A percentile compares a stretch with the other conserved stretches of the same genome.
Conservation (phyloP, 345 rosid genomes). For the Citrus medica region DNA sequence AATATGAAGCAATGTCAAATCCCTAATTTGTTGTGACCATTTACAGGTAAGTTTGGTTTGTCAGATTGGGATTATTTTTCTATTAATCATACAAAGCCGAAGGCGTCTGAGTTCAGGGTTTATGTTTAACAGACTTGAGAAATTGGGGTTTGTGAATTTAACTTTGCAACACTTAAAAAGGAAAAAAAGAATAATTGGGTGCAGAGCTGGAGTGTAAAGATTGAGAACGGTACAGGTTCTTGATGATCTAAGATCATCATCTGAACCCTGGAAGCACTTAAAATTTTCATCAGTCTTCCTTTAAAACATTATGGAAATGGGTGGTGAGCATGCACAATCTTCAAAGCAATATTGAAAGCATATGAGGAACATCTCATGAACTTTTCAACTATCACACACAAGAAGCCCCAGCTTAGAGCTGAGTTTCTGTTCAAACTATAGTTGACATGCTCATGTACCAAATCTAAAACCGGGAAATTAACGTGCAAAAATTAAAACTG, state of each 20-base stretch:
- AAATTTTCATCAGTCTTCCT: neutral
- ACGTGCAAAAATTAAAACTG: neutral
- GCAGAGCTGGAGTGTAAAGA: neutral
- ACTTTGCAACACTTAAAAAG: neutral
- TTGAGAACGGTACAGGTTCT: neutral
- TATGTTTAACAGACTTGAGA: constrained; percentile 11
- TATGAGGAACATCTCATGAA: neutral
- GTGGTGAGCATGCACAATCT: neutral
- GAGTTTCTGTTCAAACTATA: neutral
- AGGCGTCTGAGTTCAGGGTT: constrained; percentile 2
- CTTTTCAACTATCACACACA: neutral
- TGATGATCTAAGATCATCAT: neutral
- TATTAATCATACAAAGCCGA: neutral
- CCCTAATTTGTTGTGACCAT: neutral
- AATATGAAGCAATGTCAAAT: neutral
- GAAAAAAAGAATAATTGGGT: too few relatives aligned
- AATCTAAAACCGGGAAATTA: neutral
- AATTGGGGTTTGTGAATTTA: neutral
- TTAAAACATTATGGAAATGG: neutral
- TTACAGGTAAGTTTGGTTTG: neutral
- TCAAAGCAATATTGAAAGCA: neutral
- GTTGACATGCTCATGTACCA: neutral
- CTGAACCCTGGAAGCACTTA: neutral
- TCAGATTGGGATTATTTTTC: neutral
- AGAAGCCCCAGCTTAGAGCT: neutral